Conservation (phyloP, 495 filamentous ascomycete species). For the Filosporella fistucella region DNA sequence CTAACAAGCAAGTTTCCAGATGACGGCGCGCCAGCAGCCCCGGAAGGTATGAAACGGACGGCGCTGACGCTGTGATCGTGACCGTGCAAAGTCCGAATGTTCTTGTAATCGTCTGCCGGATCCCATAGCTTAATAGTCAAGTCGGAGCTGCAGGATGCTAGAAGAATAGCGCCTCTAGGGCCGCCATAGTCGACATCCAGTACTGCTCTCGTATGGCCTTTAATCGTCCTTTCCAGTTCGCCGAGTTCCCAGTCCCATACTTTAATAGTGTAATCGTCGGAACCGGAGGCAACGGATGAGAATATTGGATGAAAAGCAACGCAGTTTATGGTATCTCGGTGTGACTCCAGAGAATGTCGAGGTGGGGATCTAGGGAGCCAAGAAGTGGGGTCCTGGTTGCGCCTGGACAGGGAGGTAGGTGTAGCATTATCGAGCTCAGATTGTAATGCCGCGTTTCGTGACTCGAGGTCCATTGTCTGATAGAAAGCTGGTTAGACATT, state of each 20-base stretch:
- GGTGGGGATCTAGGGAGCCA: conserved; percentile 82
- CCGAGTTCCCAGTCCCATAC: conserved; percentile 98
- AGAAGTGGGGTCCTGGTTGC: conserved; percentile 75
- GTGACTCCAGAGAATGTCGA: conserved; percentile 77
- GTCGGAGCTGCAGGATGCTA: conserved; percentile 85
- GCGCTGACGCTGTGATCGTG: conserved; percentile 89
- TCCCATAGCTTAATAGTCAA: conserved; percentile 93
- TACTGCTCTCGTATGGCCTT: conserved; percentile 88
- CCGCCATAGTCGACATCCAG: conserved; percentile 92
- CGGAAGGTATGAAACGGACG: conserved; percentile 83
- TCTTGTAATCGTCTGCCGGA: conserved; percentile 88
- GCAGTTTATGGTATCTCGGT: conserved; percentile 74
- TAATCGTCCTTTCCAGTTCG: conserved; percentile 84
- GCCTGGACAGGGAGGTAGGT: conserved; percentile 70
- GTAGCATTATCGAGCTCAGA: conserved; percentile 77
- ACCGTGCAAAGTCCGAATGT: conserved; percentile 84
- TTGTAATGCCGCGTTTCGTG: conserved; percentile 63
- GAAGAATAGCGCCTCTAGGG: conserved; percentile 74
- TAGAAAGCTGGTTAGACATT: no score
- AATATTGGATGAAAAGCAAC: conserved; percentile 94
- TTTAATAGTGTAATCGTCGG: conserved; percentile 83
- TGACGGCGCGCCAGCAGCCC: conserved; percentile 55
- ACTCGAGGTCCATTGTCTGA: conserved; percentile 94
- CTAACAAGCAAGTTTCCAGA: conserved; percentile 74
- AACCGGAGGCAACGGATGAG: conserved; percentile 86